Evolutionary conservation across 345 rosid species (phyloP).

Genomic region (Rubroshorea leprosula): DNA sequence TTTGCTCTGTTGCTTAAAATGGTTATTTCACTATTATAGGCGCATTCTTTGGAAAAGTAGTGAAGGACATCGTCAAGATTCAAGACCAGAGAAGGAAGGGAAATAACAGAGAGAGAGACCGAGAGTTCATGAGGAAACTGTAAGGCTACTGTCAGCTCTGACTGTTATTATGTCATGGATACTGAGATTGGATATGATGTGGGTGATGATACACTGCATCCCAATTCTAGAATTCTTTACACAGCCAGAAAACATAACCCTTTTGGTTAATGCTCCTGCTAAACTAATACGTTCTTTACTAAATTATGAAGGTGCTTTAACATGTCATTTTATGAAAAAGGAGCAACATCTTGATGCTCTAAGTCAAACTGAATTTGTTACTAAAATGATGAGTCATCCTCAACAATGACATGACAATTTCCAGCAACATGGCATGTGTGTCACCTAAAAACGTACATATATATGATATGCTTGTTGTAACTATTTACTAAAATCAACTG

Average conservation of each 20-base stretch:
- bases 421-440: neutral
- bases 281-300: too few relatives aligned
- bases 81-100: neutral
- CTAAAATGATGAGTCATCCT: neutral
- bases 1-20: too few relatives aligned
- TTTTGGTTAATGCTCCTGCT: too few relatives aligned
- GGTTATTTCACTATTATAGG: slow-evolving; percentile 65
- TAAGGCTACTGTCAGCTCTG: too few relatives aligned
- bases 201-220: slow-evolving; percentile 15
- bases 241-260: too few relatives aligned
- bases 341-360: neutral
- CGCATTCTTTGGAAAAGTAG: slow-evolving; percentile 38
- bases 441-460: too few relatives aligned
- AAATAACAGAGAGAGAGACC: slow-evolving; percentile 5
- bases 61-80: slow-evolving; percentile 5
- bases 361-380: neutral
- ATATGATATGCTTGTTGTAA: too few relatives aligned
- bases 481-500: too few relatives aligned
- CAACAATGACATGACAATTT: neutral
- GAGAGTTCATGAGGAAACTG: neutral
- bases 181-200: neutral
- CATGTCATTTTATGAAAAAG: neutral
- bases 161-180: neutral
- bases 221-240: too few relatives aligned
- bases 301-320: neutral